These are phyloP conservation scores for Trichophyton mentagrophytes DNA, from an alignment of 2,329 filamentous ascomycete species.

Conservation along the genomic window DNA sequence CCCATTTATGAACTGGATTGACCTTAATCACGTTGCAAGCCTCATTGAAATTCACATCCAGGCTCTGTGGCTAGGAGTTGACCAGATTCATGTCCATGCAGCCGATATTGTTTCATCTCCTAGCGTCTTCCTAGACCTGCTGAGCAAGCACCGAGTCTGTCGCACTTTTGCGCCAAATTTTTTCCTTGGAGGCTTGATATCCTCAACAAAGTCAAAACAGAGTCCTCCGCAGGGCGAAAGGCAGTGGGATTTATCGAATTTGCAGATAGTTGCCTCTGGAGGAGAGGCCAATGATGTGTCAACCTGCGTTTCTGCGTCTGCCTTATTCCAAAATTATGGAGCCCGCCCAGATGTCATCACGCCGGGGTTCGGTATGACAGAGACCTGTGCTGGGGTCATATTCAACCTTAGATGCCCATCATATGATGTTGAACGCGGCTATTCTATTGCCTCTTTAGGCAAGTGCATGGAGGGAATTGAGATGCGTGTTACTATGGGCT, in stretches of 20 bases:
- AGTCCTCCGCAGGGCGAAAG: background rate
- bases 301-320: conserved; percentile 19
- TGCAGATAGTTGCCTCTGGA: conserved; percentile 24
- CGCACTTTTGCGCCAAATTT: conserved; percentile 27
- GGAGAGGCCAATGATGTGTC: conserved; percentile 37
- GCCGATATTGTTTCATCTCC: conserved; percentile 24
- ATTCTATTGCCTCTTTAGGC: conserved; percentile 30
- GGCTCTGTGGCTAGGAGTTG: conserved; percentile 19
- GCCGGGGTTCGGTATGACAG: conserved; percentile 41
- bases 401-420: conserved; percentile 32
- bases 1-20: conserved; percentile 38
- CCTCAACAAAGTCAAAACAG: background rate
- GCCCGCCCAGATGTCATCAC: conserved; percentile 22
- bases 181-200: conserved; percentile 17
- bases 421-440: conserved; percentile 24
- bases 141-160: conserved; percentile 30
- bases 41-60: conserved; percentile 42
- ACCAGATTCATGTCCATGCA: conserved; percentile 16
- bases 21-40: conserved; percentile 43
- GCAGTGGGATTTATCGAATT: conserved; percentile 21
- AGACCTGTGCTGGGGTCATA: conserved; percentile 41
- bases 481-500: conserved; percentile 15
- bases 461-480: conserved; percentile 14
- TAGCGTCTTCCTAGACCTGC: conserved; percentile 27
- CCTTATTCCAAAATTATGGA: background rate